A percentile compares a stretch with the other conserved stretches of the same genome.
Conservation (phyloP, 345 rosid genomes). For the Brassica carinata region DNA sequence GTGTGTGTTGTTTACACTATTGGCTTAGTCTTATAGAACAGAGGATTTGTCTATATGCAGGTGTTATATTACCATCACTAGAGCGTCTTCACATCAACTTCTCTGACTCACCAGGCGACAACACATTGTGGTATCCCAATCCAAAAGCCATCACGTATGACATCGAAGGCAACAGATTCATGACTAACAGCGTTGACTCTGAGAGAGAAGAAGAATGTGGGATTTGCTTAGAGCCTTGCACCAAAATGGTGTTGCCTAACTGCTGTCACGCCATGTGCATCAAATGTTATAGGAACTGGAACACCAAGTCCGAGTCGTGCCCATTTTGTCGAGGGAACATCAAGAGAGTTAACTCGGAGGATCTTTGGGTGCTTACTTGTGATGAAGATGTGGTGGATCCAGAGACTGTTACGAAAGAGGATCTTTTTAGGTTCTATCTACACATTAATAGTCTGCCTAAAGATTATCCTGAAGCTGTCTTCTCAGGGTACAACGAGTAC, state of each 20-base stretch:
- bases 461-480: slow-evolving; percentile 77
- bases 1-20: neutral
- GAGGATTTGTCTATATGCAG: slow-evolving; percentile 42
- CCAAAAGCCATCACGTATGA: slow-evolving; percentile 43
- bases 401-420: slow-evolving; percentile 67
- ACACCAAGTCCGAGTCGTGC: slow-evolving; percentile 87
- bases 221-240: slow-evolving; percentile 94
- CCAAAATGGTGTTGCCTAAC: slow-evolving; percentile 88
- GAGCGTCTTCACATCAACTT: slow-evolving; percentile 63
- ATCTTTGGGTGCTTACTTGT: slow-evolving; percentile 92
- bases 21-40: neutral
- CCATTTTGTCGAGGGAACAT: slow-evolving; percentile 96
- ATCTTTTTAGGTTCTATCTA: slow-evolving; percentile 73
- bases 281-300: slow-evolving; percentile 96
- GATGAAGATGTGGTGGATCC: slow-evolving; percentile 79
- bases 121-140: slow-evolving; percentile 36
- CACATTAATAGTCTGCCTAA: slow-evolving; percentile 79
- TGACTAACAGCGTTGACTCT: slow-evolving; percentile 49
- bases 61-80: slow-evolving; percentile 88
- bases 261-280: slow-evolving; percentile 98
- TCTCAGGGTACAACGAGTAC: slow-evolving; percentile 82
- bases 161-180: slow-evolving; percentile 46
- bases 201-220: slow-evolving; percentile 98
- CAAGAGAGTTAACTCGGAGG: slow-evolving; percentile 93
- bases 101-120: slow-evolving; percentile 46